Base-by-base conservation (phyloP, 257 asterid species). In the Salvia rosmarinus region DNA sequence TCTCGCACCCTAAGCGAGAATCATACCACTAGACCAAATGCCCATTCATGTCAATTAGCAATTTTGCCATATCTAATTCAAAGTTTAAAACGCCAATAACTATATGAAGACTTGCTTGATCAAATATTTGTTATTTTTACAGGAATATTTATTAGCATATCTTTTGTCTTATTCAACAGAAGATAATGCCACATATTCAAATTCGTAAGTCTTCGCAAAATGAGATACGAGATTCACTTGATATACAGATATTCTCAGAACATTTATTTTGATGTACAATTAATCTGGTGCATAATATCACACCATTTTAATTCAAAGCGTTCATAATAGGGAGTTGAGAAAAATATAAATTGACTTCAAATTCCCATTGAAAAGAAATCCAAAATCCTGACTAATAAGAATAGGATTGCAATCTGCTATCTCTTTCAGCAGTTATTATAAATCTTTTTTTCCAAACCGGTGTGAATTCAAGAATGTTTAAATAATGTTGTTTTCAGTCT, bases 11-110 rank as follows among this genome's bases (percentile, higher is more conserved):
- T 65, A 89, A 91, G 91, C 84, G 88, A 85, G 95, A 89, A 89
- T 89, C 91, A 86, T 87, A 85, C 89, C 92, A 91, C 97, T 87
- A 90, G 94, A 87, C 95, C 96, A 85, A 85, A 87, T 85, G 89
- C 92, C 90, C 71, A 37, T 37, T 5, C n/a, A n/a, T n/a, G n/a
- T n/a, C n/a, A n/a, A n/a, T n/a, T n/a, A n/a, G n/a, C n/a, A n/a
- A n/a, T n/a, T n/a, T n/a, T n/a, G n/a, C n/a, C n/a, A n/a, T n/a
- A n/a, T n/a, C n/a, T n/a, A n/a, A n/a, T n/a, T n/a, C n/a, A n/a
- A n/a, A n/a, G n/a, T n/a, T n/a, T n/a, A n/a, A n/a, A n/a, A n/a
- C n/a, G n/a, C n/a, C n/a, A n/a, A n/a, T n/a, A n/a, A n/a, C n/a
- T n/a, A n/a, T n/a, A n/a, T n/a, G n/a, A n/a, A n/a, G n/a, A n/a